These are phyloP conservation scores for Arabidopsis thaliana DNA, from an alignment of 345 rosid genomes.

Conservation along the genomic window TAIR10.1 NC_003074.8:8504501-8505000, in stretches of 20 bases:
- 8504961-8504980: constrained; percentile 9
- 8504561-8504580: constrained; percentile 12
- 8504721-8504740: constrained; percentile 78
- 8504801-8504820: constrained; percentile 94
- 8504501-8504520: constrained; percentile 13
- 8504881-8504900: neutral
- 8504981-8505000: constrained; percentile 9
- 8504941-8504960: neutral
- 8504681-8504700: constrained; percentile 93
- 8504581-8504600: constrained; percentile 13
- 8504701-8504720: constrained; percentile 84
- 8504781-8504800: constrained; percentile 98
- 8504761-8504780: constrained; percentile 81
- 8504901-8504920: constrained; percentile 3
- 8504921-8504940: constrained; percentile 1
- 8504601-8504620: constrained; percentile 1
- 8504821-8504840: constrained; percentile 83
- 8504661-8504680: constrained; percentile 75
- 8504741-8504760: constrained; percentile 98
- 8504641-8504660: constrained; percentile 20
- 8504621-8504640: constrained; percentile 1
- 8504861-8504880: neutral
- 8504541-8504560: constrained; percentile 4
- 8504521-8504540: neutral
- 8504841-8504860: constrained; percentile 99